phyloP scores from a whole-genome alignment of 306 rosid genomes.

The Mimosa bimucronata region DNA sequence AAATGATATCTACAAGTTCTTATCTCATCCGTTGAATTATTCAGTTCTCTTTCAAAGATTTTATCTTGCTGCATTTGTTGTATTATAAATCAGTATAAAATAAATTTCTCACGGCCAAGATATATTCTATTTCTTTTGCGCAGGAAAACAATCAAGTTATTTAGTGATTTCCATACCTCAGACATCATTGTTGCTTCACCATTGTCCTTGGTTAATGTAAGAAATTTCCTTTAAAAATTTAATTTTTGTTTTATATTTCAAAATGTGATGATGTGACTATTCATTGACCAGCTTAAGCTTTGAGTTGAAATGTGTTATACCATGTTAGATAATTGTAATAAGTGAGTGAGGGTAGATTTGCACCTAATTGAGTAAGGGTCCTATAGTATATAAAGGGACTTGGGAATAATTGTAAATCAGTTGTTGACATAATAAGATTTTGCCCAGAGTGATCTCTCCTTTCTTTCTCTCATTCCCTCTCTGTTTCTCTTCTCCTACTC shows the following conservation, averaged over 20 bases:
- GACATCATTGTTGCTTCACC: slow-evolving; percentile 91
- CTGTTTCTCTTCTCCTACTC: too few species aligned
- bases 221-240: slow-evolving; percentile 19
- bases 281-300: background rate
- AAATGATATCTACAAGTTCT: background rate
- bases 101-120: slow-evolving; percentile 18
- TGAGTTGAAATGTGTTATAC: background rate
- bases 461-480: too few species aligned
- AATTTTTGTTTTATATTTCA: slow-evolving; percentile 11
- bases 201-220: slow-evolving; percentile 73
- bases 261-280: background rate
- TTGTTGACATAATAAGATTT: too few species aligned
- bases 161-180: slow-evolving; percentile 87
- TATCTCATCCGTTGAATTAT: background rate
- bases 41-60: background rate
- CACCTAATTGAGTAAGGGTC: too few species aligned
- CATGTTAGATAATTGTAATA: too few species aligned
- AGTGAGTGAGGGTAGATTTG: too few species aligned
- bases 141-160: slow-evolving; percentile 85
- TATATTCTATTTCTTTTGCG: slow-evolving; percentile 16
- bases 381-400: too few species aligned
- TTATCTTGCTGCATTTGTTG: slow-evolving; percentile 8
- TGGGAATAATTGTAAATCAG: too few species aligned
- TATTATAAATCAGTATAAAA: slow-evolving; percentile 3
- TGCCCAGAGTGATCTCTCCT: too few species aligned